These are phyloP conservation scores for Scytalidium sp. DNA, from an alignment of 2,329 filamentous ascomycete species.

Conservation along the genomic window DNA sequence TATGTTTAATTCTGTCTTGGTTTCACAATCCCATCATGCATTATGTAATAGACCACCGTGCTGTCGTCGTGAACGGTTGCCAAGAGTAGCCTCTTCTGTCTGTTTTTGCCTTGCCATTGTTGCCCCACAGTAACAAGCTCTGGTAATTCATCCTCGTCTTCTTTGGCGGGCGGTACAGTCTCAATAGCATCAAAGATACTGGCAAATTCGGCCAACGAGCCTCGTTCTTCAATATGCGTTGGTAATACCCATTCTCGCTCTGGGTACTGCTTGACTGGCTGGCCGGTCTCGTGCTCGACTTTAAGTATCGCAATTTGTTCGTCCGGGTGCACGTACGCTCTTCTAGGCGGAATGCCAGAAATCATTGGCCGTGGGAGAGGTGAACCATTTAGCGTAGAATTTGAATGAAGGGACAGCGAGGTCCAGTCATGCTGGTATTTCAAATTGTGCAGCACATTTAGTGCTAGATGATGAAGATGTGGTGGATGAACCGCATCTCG, in stretches of 20 bases:
- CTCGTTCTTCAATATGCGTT: slow-evolving; percentile 69
- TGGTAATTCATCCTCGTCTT: slow-evolving; percentile 15
- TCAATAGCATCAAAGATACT: slow-evolving; percentile 65
- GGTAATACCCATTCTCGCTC: slow-evolving; percentile 77
- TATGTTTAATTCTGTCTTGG: slow-evolving; percentile 70
- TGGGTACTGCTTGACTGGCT: slow-evolving; percentile 44
- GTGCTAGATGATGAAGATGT: slow-evolving; percentile 47
- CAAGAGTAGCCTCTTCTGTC: slow-evolving; percentile 68
- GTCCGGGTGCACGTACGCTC: slow-evolving; percentile 77
- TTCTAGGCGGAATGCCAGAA: slow-evolving; percentile 68
- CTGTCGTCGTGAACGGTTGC: slow-evolving; percentile 77
- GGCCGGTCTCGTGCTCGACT: slow-evolving; percentile 47
- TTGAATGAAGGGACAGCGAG: slow-evolving; percentile 51
- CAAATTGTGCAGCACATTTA: slow-evolving; percentile 67
- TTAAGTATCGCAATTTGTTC: slow-evolving; percentile 74
- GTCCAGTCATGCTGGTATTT: slow-evolving; percentile 75
- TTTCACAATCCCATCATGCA: slow-evolving; percentile 85
- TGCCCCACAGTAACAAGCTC: slow-evolving; percentile 29
- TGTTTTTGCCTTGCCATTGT: slow-evolving; percentile 41
- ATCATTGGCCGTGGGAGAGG: slow-evolving; percentile 60
- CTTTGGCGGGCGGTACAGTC: slow-evolving; percentile 36
- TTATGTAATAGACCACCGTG: slow-evolving; percentile 79
- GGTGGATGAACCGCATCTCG: slow-evolving; percentile 17
- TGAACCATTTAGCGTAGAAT: slow-evolving; percentile 35
- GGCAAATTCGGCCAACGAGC: slow-evolving; percentile 64